Evolutionary conservation across 441 rosid species (phyloP), one percentile per base, ranked within the genome.

Genomic region (Monsonia emarginata): DNA sequence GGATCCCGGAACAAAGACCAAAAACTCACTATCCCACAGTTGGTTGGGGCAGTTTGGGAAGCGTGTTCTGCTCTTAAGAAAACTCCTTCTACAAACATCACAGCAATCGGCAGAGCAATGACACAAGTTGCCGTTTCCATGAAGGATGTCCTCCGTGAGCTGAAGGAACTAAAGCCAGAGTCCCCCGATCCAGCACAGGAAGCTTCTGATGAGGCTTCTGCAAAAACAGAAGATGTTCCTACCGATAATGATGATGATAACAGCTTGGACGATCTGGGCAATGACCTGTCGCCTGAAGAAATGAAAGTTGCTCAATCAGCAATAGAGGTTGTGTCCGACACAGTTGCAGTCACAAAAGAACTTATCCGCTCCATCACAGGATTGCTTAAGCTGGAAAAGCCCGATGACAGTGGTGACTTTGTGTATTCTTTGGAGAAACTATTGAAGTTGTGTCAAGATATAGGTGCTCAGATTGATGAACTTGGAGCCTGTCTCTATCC

Each of bases 91-190:
- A 81, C 97, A 70, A 87, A 93, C 74, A 82, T 88, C 32, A 81
- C 73, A 6, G 95, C 93, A 3, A 78, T 93, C 54, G 96, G 97
- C n/a, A 88, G 98, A 34, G 90, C 84, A 68, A 86, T 94, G 80
- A 86, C 95, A 1, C 88, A 85, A 70, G 88, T 89, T 72, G 96
- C 96, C 5, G 91, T 85, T 61, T 85, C 94, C 7, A 77, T 89
- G 80, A 88, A 88, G 76, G 98, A 94, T 81, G 97, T 90, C 74
- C 84, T 94, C 69, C 86, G 96, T 27, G 97, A 94, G 83, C 82
- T 94, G 90, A 83, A 90, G 66, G 99, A 94, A 79, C 94, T 94
- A 38, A 90, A 86, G 74, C 90, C 91, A 46, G 84, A 76, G 60
- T 64, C 80, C 21, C 62, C 70, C 61, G 63, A 78, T 31, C 54